Evolutionary conservation across 495 filamentous ascomycete genomes (phyloP).

Genomic region (Aspergillus olivimuriae): DNA sequence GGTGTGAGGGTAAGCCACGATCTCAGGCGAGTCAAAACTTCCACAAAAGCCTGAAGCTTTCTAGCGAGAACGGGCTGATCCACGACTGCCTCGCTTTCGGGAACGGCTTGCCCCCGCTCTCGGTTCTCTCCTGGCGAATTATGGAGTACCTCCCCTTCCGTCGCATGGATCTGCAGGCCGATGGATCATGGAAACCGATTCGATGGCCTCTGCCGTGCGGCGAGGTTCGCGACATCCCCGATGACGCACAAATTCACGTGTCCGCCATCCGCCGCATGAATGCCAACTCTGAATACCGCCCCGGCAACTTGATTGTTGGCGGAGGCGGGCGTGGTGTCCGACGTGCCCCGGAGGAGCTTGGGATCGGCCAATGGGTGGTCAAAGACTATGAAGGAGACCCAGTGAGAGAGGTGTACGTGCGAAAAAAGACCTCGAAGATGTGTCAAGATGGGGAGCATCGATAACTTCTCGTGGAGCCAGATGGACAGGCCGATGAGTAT

Average conservation of each 20-base stretch:
- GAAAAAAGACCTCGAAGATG: conserved; percentile 26
- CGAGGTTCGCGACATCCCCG: conserved; percentile 75
- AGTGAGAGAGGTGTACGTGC: conserved; percentile 57
- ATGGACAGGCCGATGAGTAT: no score
- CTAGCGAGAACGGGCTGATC: conserved; percentile 55
- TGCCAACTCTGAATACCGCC: conserved; percentile 57
- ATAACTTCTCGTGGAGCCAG: background rate
- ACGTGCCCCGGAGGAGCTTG: conserved; percentile 51
- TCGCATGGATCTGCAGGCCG: conserved; percentile 67
- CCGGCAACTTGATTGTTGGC: conserved; percentile 75
- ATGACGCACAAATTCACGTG: conserved; percentile 62
- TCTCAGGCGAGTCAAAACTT: conserved; percentile 35
- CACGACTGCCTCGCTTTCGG: conserved; percentile 71
- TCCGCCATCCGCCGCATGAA: conserved; percentile 71
- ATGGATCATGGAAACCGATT: conserved; percentile 78
- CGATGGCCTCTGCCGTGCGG: conserved; percentile 74
- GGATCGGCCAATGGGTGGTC: conserved; percentile 71
- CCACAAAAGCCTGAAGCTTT: conserved; percentile 49
- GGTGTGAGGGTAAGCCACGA: no score
- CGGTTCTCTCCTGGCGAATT: conserved; percentile 68
- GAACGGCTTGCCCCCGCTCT: conserved; percentile 50
- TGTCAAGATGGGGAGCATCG: conserved; percentile 7
- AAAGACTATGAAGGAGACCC: conserved; percentile 55
- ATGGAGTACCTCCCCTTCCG: conserved; percentile 86
- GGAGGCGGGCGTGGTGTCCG: conserved; percentile 69